Conservation (phyloP, 371 early-diverging fungal species). For the Choanephora cucurbitarum region DNA sequence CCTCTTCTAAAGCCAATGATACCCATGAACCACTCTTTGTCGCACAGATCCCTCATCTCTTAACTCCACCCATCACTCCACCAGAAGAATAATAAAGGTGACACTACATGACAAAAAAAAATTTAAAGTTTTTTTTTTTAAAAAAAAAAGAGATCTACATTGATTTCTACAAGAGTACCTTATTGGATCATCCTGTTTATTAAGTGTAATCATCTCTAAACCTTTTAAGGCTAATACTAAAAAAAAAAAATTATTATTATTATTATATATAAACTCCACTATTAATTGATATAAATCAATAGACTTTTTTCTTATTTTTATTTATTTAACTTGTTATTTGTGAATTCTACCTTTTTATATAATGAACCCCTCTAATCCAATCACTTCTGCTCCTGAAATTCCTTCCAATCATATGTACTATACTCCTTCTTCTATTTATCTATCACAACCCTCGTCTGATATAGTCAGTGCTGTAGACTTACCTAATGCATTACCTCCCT, state of each 20-base stretch:
- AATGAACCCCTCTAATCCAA: constrained; percentile 3
- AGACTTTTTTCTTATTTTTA: constrained; percentile 1
- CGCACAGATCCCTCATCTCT: background rate
- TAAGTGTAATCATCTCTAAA: constrained; percentile 28
- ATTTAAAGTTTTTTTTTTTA: no score
- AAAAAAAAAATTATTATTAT: background rate
- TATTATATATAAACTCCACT: no score
- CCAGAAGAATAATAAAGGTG: background rate
- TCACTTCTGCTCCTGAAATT: constrained; percentile 25
- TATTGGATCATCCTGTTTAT: constrained; percentile 25
- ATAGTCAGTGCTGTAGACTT: constrained; percentile 16
- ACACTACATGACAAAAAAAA: no score
- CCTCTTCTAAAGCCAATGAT: constrained; percentile 6
- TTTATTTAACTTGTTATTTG: constrained; percentile 11
- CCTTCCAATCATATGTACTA: constrained; percentile 22
- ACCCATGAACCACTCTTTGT: background rate
- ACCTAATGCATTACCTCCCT: constrained; percentile 42
- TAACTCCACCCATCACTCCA: background rate
- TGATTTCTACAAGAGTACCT: constrained; percentile 10
- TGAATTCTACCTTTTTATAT: constrained; percentile 18
- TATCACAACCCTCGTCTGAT: constrained; percentile 4
- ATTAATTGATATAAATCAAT: no score
- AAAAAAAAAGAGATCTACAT: no score
- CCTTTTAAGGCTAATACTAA: constrained; percentile 20
- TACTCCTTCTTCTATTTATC: constrained; percentile 3